Percentiles rank a stretch among this genome's conserved stretches.
Conservation (phyloP, 2,329 filamentous ascomycete genomes). For the Ustilaginoidea virens region DNA sequence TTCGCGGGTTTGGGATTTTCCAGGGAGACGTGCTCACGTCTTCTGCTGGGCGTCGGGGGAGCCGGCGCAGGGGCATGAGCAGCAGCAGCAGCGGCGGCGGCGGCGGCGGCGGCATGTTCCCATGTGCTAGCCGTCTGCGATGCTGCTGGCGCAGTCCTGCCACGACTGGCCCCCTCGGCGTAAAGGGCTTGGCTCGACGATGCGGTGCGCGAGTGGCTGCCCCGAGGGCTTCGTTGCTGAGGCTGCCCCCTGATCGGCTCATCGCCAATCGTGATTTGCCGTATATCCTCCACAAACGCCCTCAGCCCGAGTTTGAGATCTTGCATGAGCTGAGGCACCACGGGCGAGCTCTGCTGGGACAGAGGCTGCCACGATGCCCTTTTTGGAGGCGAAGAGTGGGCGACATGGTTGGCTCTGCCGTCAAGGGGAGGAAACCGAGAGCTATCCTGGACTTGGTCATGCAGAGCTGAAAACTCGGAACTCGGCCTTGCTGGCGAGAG, state of each 20-base stretch:
- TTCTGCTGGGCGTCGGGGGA: constrained; percentile 16
- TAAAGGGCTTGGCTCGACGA: constrained; percentile 6
- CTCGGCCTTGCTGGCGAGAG: constrained; percentile 51
- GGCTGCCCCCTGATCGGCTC: constrained; percentile 53
- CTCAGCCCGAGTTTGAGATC: constrained; percentile 82
- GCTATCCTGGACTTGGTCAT: constrained; percentile 18
- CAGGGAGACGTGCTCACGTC: constrained; percentile 10
- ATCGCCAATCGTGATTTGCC: constrained; percentile 90
- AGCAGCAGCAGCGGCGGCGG: constrained; percentile 12
- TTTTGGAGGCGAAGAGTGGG: constrained; percentile 29
- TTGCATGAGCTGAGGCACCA: constrained; percentile 64
- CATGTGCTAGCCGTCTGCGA: constrained; percentile 27
- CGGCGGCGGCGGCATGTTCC: constrained; percentile 20
- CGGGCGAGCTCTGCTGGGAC: constrained; percentile 26
- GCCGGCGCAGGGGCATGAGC: constrained; percentile 16
- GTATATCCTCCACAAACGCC: constrained; percentile 90
- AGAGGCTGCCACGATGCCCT: constrained; percentile 46
- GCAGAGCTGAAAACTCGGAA: constrained; percentile 25
- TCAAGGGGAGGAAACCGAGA: constrained; percentile 14
- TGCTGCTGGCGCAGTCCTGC: constrained; percentile 25
- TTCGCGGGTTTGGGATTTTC: constrained; percentile 23
- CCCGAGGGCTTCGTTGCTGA: constrained; percentile 7
- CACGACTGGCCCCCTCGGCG: constrained; percentile 26
- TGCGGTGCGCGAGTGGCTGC: constrained; percentile 2
- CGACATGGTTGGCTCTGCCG: constrained; percentile 18